A percentile compares a stretch with the other conserved stretches of the same genome.
phyloP scores from a whole-genome alignment of 2,329 filamentous ascomycete species.

The Dryadomyces quercivorus region DNA sequence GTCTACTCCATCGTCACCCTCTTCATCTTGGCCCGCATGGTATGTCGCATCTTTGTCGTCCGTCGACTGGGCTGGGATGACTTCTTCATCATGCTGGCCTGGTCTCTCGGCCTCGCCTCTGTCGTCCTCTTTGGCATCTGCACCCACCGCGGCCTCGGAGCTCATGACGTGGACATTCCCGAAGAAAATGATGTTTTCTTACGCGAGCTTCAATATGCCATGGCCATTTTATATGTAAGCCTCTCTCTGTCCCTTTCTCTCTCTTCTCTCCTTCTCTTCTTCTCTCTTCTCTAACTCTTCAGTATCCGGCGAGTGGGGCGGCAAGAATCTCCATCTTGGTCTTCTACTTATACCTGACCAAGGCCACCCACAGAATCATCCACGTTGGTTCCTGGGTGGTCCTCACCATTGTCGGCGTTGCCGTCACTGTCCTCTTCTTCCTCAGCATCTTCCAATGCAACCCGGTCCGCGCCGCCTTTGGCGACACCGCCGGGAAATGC shows the following conservation, averaged over 20 bases:
- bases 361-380: slow-evolving; percentile 63
- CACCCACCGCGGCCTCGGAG: slow-evolving; percentile 53
- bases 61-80: slow-evolving; percentile 64
- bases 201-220: slow-evolving; percentile 49
- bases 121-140: slow-evolving; percentile 55
- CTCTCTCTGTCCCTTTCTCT: too few relatives aligned
- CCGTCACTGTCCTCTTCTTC: slow-evolving; percentile 68
- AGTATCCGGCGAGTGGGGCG: slow-evolving; percentile 83
- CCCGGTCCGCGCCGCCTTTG: slow-evolving; percentile 58
- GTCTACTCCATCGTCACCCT: slow-evolving; percentile 58
- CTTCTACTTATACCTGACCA: slow-evolving; percentile 77
- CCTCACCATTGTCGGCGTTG: slow-evolving; percentile 64
- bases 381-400: slow-evolving; percentile 73
- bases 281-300: slow-evolving; percentile 22
- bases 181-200: slow-evolving; percentile 35
- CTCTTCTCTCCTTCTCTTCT: neutral
- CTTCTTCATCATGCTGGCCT: slow-evolving; percentile 68
- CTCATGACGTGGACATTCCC: slow-evolving; percentile 49
- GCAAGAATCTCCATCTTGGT: slow-evolving; percentile 87
- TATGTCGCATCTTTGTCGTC: slow-evolving; percentile 63
- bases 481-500: slow-evolving; percentile 26
- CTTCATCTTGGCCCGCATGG: slow-evolving; percentile 63
- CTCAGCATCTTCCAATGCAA: slow-evolving; percentile 80
- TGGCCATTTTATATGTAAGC: slow-evolving; percentile 51
- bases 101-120: slow-evolving; percentile 57